Percentiles rank a stretch among this genome's conserved stretches.
Evolutionary conservation across 2,329 filamentous ascomycete species (phyloP).

Genomic region (Dactylellina drechsleri): DNA sequence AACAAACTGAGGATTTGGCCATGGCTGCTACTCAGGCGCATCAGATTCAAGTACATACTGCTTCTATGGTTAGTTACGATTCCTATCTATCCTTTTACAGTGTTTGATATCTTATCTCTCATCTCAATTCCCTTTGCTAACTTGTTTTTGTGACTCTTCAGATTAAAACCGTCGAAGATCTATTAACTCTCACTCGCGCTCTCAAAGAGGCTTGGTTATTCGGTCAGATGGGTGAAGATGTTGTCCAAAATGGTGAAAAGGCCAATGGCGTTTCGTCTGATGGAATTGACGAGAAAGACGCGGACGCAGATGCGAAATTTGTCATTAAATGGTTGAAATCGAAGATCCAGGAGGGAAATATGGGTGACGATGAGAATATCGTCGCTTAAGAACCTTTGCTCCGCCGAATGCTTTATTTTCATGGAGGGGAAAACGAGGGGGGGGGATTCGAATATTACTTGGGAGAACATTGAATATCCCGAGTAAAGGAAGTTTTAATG

Average conservation of each 20-base stretch:
- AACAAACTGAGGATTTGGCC: conserved; percentile 67
- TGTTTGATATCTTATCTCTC: conserved; percentile 12
- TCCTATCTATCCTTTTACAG: background rate
- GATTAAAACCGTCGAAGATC: conserved; percentile 72
- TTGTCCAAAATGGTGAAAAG: conserved; percentile 21
- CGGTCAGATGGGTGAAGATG: conserved; percentile 66
- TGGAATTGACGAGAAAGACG: conserved; percentile 61
- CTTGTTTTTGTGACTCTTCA: conserved; percentile 58
- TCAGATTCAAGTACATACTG: conserved; percentile 70
- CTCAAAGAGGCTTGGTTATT: conserved; percentile 76
- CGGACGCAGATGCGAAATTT: conserved; percentile 60
- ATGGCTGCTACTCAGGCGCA: conserved; percentile 69
- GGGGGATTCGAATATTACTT: too few species aligned
- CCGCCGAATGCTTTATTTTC: background rate
- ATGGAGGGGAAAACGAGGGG: too few species aligned
- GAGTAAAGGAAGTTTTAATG: too few species aligned
- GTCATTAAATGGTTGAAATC: conserved; percentile 48
- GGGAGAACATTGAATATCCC: too few species aligned
- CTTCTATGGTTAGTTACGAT: conserved; percentile 66
- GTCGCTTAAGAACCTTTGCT: too few species aligned
- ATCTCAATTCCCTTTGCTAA: background rate
- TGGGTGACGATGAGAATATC: conserved; percentile 3
- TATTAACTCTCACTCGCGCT: conserved; percentile 70
- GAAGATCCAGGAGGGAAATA: conserved; percentile 37
- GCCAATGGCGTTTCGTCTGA: conserved; percentile 64